Percentiles rank a stretch among this genome's conserved stretches.
phyloP scores from a whole-genome alignment of 2,329 filamentous ascomycete genomes.

The Aspergillus hortae region DNA sequence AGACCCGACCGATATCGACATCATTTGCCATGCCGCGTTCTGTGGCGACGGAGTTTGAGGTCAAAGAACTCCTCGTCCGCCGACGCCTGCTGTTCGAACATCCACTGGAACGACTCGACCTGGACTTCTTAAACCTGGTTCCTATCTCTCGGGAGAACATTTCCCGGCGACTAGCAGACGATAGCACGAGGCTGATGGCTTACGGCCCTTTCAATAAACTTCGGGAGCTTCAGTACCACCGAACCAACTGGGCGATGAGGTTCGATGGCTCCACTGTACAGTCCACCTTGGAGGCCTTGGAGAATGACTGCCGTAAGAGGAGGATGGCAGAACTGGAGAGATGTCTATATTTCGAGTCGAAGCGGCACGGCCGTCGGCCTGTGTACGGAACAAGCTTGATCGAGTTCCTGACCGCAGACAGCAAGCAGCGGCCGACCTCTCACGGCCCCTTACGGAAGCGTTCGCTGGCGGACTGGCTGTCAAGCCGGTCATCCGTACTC shows the following conservation, averaged over 20 bases:
- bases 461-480: constrained; percentile 70
- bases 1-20: constrained; percentile 93
- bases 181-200: constrained; percentile 64
- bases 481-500: constrained; percentile 58
- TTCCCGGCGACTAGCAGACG: constrained; percentile 50
- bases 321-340: constrained; percentile 76
- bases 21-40: constrained; percentile 89
- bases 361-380: constrained; percentile 74
- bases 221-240: constrained; percentile 64
- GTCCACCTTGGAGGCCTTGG: constrained; percentile 68
- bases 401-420: constrained; percentile 66
- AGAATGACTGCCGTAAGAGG: constrained; percentile 65
- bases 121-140: constrained; percentile 75
- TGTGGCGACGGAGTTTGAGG: constrained; percentile 68
- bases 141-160: constrained; percentile 67
- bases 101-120: constrained; percentile 62
- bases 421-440: constrained; percentile 57
- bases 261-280: constrained; percentile 65
- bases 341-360: constrained; percentile 73
- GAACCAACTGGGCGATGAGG: constrained; percentile 52
- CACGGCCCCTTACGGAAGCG: constrained; percentile 59
- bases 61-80: constrained; percentile 68
- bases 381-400: constrained; percentile 78
- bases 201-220: constrained; percentile 67
- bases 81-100: constrained; percentile 60